Evolutionary conservation across 1,284 basidiomycete genomes (phyloP).

Genomic region (Cryptococcus wingfieldii): DNA sequence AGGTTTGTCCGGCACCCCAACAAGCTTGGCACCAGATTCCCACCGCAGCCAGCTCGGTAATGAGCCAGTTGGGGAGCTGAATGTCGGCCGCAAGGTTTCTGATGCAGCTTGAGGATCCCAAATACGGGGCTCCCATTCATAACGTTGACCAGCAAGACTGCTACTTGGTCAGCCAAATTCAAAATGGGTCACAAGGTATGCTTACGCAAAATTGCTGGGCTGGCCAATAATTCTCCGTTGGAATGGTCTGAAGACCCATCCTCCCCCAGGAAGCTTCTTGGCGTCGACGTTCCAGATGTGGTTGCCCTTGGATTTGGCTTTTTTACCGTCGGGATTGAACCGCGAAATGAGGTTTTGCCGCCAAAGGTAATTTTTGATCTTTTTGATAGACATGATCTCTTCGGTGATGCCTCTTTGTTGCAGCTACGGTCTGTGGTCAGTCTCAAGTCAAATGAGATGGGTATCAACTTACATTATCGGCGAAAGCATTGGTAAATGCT

Average conservation of each 20-base stretch:
- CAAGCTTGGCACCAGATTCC: slow-evolving; percentile 62
- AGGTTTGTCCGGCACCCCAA: slow-evolving; percentile 30
- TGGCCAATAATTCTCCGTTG: slow-evolving; percentile 76
- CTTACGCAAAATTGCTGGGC: slow-evolving; percentile 68
- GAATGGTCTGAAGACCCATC: slow-evolving; percentile 91
- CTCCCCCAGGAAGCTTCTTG: slow-evolving; percentile 68
- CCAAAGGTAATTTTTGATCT: slow-evolving; percentile 98
- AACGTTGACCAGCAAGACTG: slow-evolving; percentile 62
- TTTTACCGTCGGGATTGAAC: slow-evolving; percentile 98
- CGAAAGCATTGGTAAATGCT: slow-evolving; percentile 94
- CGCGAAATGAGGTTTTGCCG: slow-evolving; percentile 84
- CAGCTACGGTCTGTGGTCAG: slow-evolving; percentile 15
- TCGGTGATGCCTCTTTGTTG: slow-evolving; percentile 51
- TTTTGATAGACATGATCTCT: slow-evolving; percentile 54
- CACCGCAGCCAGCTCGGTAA: slow-evolving; percentile 83
- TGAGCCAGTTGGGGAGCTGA: slow-evolving; percentile 63
- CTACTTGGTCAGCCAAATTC: not conserved
- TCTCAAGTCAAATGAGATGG: not conserved
- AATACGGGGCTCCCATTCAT: slow-evolving; percentile 89
- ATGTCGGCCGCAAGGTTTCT: slow-evolving; percentile 69
- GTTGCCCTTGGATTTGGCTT: slow-evolving; percentile 98
- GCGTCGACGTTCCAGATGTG: slow-evolving; percentile 99
- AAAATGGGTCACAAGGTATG: slow-evolving; percentile 1
- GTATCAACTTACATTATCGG: slow-evolving; percentile 67
- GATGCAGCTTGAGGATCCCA: slow-evolving; percentile 94